These are phyloP conservation scores for Abrus precatorius DNA, from an alignment of 306 rosid genomes.

Conservation along the genomic window DNA sequence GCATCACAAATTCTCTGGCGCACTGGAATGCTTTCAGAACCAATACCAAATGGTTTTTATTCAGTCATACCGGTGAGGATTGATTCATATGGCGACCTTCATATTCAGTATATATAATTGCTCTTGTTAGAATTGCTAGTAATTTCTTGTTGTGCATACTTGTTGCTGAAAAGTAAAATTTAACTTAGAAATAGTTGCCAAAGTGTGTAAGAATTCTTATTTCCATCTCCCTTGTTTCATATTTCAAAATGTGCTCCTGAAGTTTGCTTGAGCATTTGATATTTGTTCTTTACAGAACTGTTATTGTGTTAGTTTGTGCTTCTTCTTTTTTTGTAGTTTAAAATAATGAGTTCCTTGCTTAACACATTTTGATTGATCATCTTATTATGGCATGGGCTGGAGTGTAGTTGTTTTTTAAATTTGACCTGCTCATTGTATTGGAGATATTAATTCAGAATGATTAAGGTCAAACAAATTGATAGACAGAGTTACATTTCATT, in stretches of 20 bases:
- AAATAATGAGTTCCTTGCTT: no score
- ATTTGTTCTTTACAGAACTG: no score
- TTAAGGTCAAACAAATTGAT: no score
- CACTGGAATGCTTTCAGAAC: slow-evolving; percentile 91
- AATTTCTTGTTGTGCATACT: background rate
- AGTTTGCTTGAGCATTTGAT: background rate
- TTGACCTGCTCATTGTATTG: no score
- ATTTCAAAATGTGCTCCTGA: background rate
- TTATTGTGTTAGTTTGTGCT: no score
- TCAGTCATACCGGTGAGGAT: slow-evolving; percentile 83
- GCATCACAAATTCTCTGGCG: slow-evolving; percentile 94
- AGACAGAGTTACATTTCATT: no score
- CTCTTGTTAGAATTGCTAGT: slow-evolving; percentile 28
- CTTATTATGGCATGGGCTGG: no score
- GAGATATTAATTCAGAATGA: no score
- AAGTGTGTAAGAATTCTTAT: background rate
- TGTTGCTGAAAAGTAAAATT: slow-evolving; percentile 28
- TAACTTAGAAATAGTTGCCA: background rate
- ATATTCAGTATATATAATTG: slow-evolving; percentile 33
- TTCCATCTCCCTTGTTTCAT: slow-evolving; percentile 15
- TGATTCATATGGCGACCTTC: slow-evolving; percentile 24
- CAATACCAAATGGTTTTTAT: slow-evolving; percentile 95
- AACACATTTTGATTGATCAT: no score
- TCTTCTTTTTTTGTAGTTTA: no score
- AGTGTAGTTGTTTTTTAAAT: no score